Conservation (phyloP, 257 asterid species). For the Nicotiana obtusifolia region DNA sequence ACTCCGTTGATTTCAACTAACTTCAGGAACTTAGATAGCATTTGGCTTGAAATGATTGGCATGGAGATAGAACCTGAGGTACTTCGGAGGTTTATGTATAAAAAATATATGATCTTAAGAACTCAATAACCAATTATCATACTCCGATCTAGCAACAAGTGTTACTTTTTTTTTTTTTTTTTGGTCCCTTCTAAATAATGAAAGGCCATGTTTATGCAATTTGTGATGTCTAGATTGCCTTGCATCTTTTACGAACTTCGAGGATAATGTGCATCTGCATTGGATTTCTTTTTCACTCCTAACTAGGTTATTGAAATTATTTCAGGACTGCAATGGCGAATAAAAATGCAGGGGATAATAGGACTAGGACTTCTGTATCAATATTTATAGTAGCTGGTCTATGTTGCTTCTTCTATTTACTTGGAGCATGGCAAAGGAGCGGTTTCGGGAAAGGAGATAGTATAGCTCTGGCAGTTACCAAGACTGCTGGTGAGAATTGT, state of each 20-base stretch:
- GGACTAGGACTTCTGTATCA: slow-evolving; percentile 78
- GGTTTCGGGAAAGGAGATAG: slow-evolving; percentile 94
- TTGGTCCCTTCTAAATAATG: neutral
- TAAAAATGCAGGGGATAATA: slow-evolving; percentile 61
- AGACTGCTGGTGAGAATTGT: slow-evolving; percentile 59
- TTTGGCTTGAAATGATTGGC: neutral
- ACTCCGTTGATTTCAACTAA: neutral
- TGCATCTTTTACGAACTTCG: neutral
- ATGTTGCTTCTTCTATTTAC: slow-evolving; percentile 87
- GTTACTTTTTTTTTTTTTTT: no score
- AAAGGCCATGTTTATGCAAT: neutral
- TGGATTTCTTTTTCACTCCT: slow-evolving; percentile 2
- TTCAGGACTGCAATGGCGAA: slow-evolving; percentile 72
- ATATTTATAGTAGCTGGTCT: slow-evolving; percentile 82
- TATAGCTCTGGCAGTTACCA: slow-evolving; percentile 73
- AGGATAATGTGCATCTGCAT: neutral
- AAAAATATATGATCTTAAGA: neutral
- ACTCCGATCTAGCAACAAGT: neutral
- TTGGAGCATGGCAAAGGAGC: slow-evolving; percentile 98
- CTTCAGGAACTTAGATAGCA: neutral
- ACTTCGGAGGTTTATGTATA: neutral
- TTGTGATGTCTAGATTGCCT: neutral
- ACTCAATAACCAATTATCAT: neutral
- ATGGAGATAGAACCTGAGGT: neutral
- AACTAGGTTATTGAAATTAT: slow-evolving; percentile 18